These are phyloP conservation scores for Macrolepiota albuminosa DNA, from an alignment of 768 basidiomycete genomes.

Conservation along the genomic window DNA sequence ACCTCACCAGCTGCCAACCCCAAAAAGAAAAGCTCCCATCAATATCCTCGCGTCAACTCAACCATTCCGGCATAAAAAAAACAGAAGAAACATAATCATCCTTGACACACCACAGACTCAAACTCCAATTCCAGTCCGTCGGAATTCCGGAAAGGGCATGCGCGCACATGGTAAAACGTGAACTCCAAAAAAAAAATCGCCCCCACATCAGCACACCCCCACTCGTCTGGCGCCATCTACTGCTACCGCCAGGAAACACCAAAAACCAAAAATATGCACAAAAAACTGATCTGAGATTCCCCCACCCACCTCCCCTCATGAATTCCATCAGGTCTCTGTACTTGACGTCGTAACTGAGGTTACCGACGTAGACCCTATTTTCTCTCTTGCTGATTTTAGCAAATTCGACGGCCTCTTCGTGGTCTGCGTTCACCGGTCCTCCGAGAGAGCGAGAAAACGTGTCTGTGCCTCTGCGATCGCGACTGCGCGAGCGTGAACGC, in stretches of 20 bases:
- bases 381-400: conserved; percentile 96
- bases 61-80: conserved; percentile 44
- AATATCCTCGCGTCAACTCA: conserved; percentile 82
- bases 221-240: conserved; percentile 22
- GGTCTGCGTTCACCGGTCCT: conserved; percentile 85
- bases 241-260: conserved; percentile 27
- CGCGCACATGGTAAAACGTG: conserved; percentile 17
- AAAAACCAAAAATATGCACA: conserved; percentile 31
- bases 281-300: conserved; percentile 63
- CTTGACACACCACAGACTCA: conserved; percentile 28
- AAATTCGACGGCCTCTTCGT: conserved; percentile 94
- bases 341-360: conserved; percentile 97
- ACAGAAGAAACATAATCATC: conserved; percentile 31
- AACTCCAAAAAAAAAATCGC: conserved; percentile 18
- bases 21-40: conserved; percentile 90
- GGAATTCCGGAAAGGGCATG: conserved; percentile 13
- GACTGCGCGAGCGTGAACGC: conserved; percentile 39
- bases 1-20: conserved; percentile 98
- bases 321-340: conserved; percentile 99
- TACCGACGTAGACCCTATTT: conserved; percentile 98
- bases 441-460: conserved; percentile 77
- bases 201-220: conserved; percentile 16
- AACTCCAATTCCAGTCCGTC: conserved; percentile 35
- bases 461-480: conserved; percentile 58
- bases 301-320: conserved; percentile 99